These are phyloP conservation scores for Apiospora phragmitis DNA, from an alignment of 2,329 filamentous ascomycete species.

Conservation along the genomic window DNA sequence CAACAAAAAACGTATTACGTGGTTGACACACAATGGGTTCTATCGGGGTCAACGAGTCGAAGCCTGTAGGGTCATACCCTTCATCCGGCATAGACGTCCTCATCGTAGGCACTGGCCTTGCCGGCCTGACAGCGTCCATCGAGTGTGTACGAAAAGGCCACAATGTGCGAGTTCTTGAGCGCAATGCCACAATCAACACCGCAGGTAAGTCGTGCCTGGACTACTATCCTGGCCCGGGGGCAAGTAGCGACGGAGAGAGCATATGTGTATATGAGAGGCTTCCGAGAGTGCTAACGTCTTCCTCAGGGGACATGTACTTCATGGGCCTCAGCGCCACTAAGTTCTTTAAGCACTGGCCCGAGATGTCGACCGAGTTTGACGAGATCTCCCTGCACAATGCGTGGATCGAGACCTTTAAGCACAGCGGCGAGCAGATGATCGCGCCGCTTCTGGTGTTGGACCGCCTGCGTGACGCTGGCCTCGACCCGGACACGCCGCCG, in stretches of 20 bases:
- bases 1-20: neutral
- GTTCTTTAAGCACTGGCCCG: conserved; percentile 57
- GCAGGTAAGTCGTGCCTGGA: conserved; percentile 39
- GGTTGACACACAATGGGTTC: conserved; percentile 25
- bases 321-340: conserved; percentile 57
- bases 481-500: conserved; percentile 46
- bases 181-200: conserved; percentile 50
- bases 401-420: conserved; percentile 57
- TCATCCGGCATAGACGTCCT: conserved; percentile 48
- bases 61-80: conserved; percentile 53
- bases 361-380: conserved; percentile 51
- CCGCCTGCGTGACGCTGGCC: conserved; percentile 40
- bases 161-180: conserved; percentile 47
- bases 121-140: conserved; percentile 60
- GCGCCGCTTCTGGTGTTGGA: conserved; percentile 49
- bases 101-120: conserved; percentile 58
- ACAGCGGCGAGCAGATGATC: conserved; percentile 50
- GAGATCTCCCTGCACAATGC: conserved; percentile 52
- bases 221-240: neutral
- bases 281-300: neutral
- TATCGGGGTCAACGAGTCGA: conserved; percentile 35
- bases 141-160: conserved; percentile 63
- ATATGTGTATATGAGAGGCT: too few relatives aligned
- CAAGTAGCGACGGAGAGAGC: neutral
- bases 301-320: conserved; percentile 58